Conservation (phyloP, 2,329 filamentous ascomycete species). For the Trichocomaceae sp. region DNA sequence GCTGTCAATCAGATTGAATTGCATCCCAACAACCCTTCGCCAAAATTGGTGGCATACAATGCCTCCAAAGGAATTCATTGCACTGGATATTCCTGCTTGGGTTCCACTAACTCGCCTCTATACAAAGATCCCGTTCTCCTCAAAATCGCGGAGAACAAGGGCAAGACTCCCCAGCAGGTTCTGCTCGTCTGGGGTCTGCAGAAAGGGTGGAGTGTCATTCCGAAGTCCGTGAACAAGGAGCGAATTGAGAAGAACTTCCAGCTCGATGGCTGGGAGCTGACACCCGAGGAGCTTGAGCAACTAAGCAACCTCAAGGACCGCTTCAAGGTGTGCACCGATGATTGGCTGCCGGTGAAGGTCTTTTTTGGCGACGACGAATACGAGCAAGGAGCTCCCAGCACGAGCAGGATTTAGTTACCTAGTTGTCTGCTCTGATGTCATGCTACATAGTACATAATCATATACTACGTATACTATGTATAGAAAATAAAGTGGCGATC, state of each 20-base stretch:
- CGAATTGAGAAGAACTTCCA: constrained; percentile 73
- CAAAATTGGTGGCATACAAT: constrained; percentile 45
- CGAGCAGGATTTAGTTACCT: not conserved
- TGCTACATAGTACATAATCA: not conserved
- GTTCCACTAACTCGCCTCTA: constrained; percentile 49
- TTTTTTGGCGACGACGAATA: constrained; percentile 81
- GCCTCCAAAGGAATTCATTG: constrained; percentile 49
- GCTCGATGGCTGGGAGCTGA: constrained; percentile 67
- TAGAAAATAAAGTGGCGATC: not conserved
- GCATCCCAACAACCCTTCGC: constrained; percentile 66
- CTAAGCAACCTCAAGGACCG: constrained; percentile 64
- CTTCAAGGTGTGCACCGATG: constrained; percentile 76
- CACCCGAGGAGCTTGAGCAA: constrained; percentile 62
- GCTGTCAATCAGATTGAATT: constrained; percentile 50
- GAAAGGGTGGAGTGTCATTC: constrained; percentile 76
- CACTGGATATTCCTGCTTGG: constrained; percentile 51
- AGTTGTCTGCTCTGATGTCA: not conserved
- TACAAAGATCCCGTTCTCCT: constrained; percentile 49
- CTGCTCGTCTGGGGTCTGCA: constrained; percentile 67
- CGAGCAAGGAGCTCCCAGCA: constrained; percentile 4
- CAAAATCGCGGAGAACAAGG: constrained; percentile 50
- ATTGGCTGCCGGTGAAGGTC: constrained; percentile 65
- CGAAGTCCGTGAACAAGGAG: constrained; percentile 69
- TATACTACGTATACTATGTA: too few species aligned
- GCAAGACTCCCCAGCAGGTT: constrained; percentile 50